phyloP scores from a whole-genome alignment of 768 basidiomycete genomes.

The Termitomyces sp. region DNA sequence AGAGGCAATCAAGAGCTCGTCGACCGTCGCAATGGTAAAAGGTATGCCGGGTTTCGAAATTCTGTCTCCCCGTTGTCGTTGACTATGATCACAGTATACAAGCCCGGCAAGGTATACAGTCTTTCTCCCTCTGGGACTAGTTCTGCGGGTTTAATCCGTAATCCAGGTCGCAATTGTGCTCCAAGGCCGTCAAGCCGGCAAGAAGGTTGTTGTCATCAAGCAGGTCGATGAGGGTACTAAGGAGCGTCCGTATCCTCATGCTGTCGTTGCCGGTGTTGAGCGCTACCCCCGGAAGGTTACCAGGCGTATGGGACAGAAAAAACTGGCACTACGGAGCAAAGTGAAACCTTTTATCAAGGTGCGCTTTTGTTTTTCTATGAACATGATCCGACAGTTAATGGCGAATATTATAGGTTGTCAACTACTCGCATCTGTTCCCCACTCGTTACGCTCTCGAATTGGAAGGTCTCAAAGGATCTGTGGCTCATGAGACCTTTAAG shows the following conservation, averaged over 20 bases:
- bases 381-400: not conserved
- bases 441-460: constrained; percentile 98
- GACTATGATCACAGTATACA: constrained; percentile 60
- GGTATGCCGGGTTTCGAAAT: constrained; percentile 28
- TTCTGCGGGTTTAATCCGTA: not conserved
- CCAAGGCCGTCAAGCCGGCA: constrained; percentile 98
- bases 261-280: constrained; percentile 97
- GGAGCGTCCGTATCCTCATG: constrained; percentile 94
- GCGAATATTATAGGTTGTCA: constrained; percentile 56
- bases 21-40: constrained; percentile 52
- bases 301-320: constrained; percentile 96
- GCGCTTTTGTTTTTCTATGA: constrained; percentile 18
- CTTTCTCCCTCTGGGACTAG: not conserved
- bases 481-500: constrained; percentile 90
- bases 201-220: constrained; percentile 99
- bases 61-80: constrained; percentile 11
- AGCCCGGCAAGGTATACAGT: constrained; percentile 78
- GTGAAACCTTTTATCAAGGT: constrained; percentile 99
- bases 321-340: constrained; percentile 85
- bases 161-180: constrained; percentile 90
- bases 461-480: constrained; percentile 86
- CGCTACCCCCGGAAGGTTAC: constrained; percentile 98
- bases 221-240: constrained; percentile 96
- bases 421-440: constrained; percentile 99
- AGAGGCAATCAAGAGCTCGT: constrained; percentile 38